Conservation (phyloP, 2,329 filamentous ascomycete species). For the Ilyonectria robusta region DNA sequence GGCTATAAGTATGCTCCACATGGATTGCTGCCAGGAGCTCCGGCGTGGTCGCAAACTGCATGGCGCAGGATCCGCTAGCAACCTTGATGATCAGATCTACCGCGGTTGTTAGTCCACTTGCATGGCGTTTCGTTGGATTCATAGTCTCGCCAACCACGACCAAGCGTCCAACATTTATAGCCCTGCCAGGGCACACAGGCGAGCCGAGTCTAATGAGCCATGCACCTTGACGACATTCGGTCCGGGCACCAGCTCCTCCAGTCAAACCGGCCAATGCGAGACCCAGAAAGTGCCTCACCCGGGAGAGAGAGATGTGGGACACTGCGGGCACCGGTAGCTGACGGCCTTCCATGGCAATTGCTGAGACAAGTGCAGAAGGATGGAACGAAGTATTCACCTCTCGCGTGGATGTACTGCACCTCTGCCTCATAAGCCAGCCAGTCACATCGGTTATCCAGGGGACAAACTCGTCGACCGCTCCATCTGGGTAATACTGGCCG, state of each 20-base stretch:
- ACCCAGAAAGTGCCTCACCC: slow-evolving; percentile 19
- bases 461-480: slow-evolving; percentile 12
- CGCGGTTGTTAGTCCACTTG: slow-evolving; percentile 15
- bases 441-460: slow-evolving; percentile 17
- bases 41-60: slow-evolving; percentile 13
- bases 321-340: slow-evolving; percentile 16
- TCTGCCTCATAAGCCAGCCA: slow-evolving; percentile 6
- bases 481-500: slow-evolving; percentile 6
- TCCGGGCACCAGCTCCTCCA: neutral
- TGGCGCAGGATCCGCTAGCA: slow-evolving; percentile 31
- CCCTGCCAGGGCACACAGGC: neutral
- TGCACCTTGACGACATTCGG: slow-evolving; percentile 13
- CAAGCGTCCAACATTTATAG: neutral
- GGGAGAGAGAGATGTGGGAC: slow-evolving; percentile 11
- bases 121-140: slow-evolving; percentile 17
- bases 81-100: slow-evolving; percentile 38
- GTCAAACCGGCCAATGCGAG: slow-evolving; percentile 2
- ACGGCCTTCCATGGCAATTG: slow-evolving; percentile 19
- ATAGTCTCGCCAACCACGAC: slow-evolving; percentile 7
- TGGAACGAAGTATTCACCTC: slow-evolving; percentile 3
- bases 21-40: slow-evolving; percentile 13
- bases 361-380: slow-evolving; percentile 6
- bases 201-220: neutral
- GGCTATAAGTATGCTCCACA: slow-evolving; percentile 28
- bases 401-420: slow-evolving; percentile 1